Base-by-base conservation (phyloP, 2,329 filamentous ascomycete genomes). In the Cytospora piceae region DNA sequence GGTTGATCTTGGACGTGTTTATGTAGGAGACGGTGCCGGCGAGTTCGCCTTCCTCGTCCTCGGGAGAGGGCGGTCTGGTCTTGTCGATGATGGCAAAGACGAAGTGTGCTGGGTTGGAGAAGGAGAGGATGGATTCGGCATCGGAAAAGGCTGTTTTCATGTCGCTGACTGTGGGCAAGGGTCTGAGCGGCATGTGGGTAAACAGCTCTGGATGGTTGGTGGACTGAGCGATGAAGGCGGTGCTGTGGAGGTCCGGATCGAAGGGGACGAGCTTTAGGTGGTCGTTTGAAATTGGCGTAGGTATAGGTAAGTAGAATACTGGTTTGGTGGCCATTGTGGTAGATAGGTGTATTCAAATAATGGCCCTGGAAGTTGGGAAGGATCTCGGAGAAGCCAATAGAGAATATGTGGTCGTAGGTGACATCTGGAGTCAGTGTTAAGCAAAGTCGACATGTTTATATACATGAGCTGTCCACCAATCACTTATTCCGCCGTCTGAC, bases 11-110 rank as follows among this genome's bases (percentile, higher is more conserved):
- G 15, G 70, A 71, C 20, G 71, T 72, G 59, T 69, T 64, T 29
- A 73, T 69, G 64, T 72, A 74, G 49, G 68, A 64, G 37, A 75
- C 70, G 49, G 72, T 69, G n/a, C 74, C 74, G 1, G 73, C 73
- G 7, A 75, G 65, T 42, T 69, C 71, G n/a, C 72, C 74, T 12
- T 73, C 72, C 11, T 68, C 65, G 63, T 74, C 74, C 51, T 71
- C 71, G 29, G 64, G 37, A 3, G 71, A 71, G 17, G 71, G 31
- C 4, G 70, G 68, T 8, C 67, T 66, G 7, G 71, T 73, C 63
- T 71, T 73, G 69, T 76, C 74, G 67, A 76, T 71, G 58, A 76
- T 67, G 67, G 73, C 72, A 54, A 68, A 67, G n/a, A 63, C 57
- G 27, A 68, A 59, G 56, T 60, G 55, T 15, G 51, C 61, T n/a